Evolutionary conservation across 2,329 filamentous ascomycete species (phyloP).

Genomic region (Hypoxylon sp.): DNA sequence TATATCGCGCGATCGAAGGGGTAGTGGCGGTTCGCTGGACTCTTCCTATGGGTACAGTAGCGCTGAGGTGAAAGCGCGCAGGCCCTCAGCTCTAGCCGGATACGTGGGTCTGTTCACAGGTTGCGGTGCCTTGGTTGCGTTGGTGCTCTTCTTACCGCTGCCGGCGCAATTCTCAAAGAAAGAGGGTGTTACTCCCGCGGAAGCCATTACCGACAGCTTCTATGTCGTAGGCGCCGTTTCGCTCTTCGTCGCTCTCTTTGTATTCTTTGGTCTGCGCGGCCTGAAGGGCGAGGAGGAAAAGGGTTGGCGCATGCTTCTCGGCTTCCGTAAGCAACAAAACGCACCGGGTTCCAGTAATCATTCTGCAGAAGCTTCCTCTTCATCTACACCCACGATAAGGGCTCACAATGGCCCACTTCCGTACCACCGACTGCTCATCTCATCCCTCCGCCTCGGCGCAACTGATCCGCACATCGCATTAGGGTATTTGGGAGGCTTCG

Average conservation of each 20-base stretch:
- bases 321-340: constrained; percentile 50
- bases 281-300: constrained; percentile 83
- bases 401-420: constrained; percentile 57
- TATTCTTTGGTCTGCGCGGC: constrained; percentile 81
- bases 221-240: constrained; percentile 86
- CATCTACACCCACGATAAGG: constrained; percentile 5
- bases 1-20: constrained; percentile 52
- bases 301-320: constrained; percentile 73
- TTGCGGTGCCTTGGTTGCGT: constrained; percentile 87
- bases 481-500: constrained; percentile 93
- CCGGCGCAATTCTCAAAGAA: constrained; percentile 82
- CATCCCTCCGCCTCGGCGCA: constrained; percentile 78
- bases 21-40: constrained; percentile 28
- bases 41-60: constrained; percentile 33
- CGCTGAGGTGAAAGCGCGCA: constrained; percentile 55
- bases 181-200: constrained; percentile 77
- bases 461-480: constrained; percentile 83
- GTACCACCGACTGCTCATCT: constrained; percentile 72
- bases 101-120: constrained; percentile 94
- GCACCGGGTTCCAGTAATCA: background rate
- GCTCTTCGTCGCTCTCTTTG: constrained; percentile 78
- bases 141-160: constrained; percentile 86
- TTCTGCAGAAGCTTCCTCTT: constrained; percentile 3
- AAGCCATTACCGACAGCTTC: constrained; percentile 86
- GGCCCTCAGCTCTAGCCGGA: constrained; percentile 79